Percentiles rank a stretch among this genome's conserved stretches.
These are phyloP conservation scores for Ascochyta clinopodiicola DNA, from an alignment of 2,329 filamentous ascomycete species.

Conservation along the genomic window DNA sequence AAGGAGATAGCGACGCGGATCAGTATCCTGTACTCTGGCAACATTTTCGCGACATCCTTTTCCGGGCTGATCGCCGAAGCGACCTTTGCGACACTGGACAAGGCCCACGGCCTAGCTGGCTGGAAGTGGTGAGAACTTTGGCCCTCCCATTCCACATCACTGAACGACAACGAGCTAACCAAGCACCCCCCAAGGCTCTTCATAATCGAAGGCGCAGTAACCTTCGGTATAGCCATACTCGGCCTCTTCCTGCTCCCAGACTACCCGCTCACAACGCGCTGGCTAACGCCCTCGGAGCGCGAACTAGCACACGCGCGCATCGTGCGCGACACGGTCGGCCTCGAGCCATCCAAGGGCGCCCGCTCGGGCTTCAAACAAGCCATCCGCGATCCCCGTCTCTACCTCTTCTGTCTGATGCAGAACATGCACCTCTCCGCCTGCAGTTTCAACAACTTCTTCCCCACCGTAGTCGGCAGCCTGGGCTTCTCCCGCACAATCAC, in stretches of 20 bases:
- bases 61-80: constrained; percentile 25
- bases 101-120: constrained; percentile 19
- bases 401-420: constrained; percentile 62
- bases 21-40: constrained; percentile 14
- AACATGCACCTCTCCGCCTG: constrained; percentile 59
- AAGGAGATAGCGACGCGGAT: constrained; percentile 46
- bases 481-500: constrained; percentile 59
- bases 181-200: constrained; percentile 15
- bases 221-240: constrained; percentile 36
- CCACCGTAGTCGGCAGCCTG: constrained; percentile 30
- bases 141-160: too few species aligned
- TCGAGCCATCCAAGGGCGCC: constrained; percentile 51
- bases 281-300: constrained; percentile 55
- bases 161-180: too few species aligned
- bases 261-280: constrained; percentile 47
- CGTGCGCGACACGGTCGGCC: constrained; percentile 57
- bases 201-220: constrained; percentile 36
- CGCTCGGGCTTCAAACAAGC: constrained; percentile 60
- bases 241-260: constrained; percentile 51
- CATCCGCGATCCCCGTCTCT: constrained; percentile 57
- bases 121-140: constrained; percentile 19
- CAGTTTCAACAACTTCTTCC: constrained; percentile 49
- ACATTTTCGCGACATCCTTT: constrained; percentile 23
- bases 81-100: constrained; percentile 24
- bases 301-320: constrained; percentile 42